phyloP scores from a whole-genome alignment of 192 early-diverging fungal species.

The Linderina pennispora region DNA sequence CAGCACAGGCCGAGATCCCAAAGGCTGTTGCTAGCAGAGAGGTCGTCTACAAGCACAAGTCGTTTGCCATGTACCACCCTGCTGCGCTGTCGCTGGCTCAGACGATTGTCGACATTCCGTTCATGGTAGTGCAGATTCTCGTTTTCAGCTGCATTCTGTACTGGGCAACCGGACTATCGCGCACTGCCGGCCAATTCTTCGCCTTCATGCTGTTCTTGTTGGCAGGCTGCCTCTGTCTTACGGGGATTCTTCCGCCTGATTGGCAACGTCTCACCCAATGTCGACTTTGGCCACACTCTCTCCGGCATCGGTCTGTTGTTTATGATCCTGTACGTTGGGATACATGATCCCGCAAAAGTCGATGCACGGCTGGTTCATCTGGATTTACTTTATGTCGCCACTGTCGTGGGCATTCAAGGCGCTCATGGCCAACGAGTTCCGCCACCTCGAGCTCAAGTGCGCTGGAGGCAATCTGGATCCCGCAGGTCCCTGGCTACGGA shows the following conservation, averaged over 20 bases:
- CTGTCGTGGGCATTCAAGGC: constrained; percentile 49
- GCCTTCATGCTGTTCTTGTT: constrained; percentile 51
- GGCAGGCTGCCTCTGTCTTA: constrained; percentile 46
- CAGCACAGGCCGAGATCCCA: constrained; percentile 63
- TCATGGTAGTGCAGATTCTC: constrained; percentile 48
- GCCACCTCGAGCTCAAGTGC: constrained; percentile 21
- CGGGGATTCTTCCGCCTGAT: constrained; percentile 39
- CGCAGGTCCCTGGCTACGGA: constrained; percentile 46
- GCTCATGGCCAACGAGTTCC: constrained; percentile 43
- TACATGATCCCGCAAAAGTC: constrained; percentile 42
- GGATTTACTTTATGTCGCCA: constrained; percentile 53
- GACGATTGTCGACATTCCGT: constrained; percentile 38
- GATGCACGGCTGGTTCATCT: constrained; percentile 52
- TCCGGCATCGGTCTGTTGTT: constrained; percentile 2
- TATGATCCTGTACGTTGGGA: constrained; percentile 11
- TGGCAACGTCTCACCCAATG: neutral
- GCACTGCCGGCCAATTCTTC: constrained; percentile 47
- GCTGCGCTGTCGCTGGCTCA: constrained; percentile 24
- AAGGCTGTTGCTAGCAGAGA: constrained; percentile 60
- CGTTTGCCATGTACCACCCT: constrained; percentile 51
- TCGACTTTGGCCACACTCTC: constrained; percentile 3
- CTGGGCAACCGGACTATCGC: constrained; percentile 50
- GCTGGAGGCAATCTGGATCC: constrained; percentile 37
- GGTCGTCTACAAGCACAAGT: constrained; percentile 72
- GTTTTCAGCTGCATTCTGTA: constrained; percentile 49